Conservation (phyloP, 1,284 basidiomycete species). For the Pascua guehoae region DNA sequence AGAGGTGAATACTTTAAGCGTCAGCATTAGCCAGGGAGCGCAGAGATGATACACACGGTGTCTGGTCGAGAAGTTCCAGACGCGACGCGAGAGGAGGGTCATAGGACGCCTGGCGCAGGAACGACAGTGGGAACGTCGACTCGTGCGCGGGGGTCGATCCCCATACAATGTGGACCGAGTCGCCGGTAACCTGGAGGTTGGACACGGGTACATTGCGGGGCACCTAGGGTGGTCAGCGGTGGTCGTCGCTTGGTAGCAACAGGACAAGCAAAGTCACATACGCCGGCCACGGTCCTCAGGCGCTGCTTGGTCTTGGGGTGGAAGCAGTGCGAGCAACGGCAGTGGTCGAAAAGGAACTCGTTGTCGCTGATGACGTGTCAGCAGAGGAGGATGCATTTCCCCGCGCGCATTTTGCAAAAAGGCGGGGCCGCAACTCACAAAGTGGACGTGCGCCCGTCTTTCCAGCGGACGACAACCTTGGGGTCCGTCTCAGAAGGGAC, state of each 20-base stretch:
- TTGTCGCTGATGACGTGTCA: conserved; percentile 57
- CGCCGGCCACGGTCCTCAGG: conserved; percentile 77
- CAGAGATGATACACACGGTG: background rate
- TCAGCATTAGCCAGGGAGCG: background rate
- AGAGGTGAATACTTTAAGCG: conserved; percentile 63
- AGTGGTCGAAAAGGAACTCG: conserved; percentile 77
- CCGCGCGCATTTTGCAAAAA: no score
- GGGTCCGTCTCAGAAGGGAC: background rate
- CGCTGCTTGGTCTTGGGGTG: conserved; percentile 88
- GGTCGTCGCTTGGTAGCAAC: background rate
- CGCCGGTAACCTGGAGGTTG: no score
- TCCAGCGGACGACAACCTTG: conserved; percentile 6
- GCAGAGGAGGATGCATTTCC: background rate
- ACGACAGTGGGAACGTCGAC: conserved; percentile 68
- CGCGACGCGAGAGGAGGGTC: conserved; percentile 22
- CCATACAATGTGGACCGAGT: conserved; percentile 43
- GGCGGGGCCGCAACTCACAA: conserved; percentile 3
- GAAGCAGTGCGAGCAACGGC: conserved; percentile 81
- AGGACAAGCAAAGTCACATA: conserved; percentile 38
- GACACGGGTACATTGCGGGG: no score
- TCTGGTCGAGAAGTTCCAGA: conserved; percentile 9
- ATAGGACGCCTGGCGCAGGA: conserved; percentile 23
- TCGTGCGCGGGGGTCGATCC: conserved; percentile 57
- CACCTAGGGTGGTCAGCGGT: background rate
- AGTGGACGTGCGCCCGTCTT: conserved; percentile 3